A percentile compares a stretch with the other conserved stretches of the same genome.
Conservation (phyloP, 2,329 filamentous ascomycete species). For the Penicillium sp. region DNA sequence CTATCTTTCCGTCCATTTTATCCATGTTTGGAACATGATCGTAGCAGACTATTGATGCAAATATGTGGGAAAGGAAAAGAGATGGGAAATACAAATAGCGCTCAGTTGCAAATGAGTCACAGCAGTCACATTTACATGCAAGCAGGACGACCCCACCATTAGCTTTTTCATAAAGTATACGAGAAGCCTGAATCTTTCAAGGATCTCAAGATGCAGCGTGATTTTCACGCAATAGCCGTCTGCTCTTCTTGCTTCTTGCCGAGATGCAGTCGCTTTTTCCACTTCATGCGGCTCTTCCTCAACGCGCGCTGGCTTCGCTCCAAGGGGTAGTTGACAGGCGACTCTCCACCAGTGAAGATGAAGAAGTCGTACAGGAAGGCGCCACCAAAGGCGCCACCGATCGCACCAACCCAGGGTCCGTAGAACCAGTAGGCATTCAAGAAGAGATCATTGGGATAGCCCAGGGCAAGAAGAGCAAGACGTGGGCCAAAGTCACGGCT, state of each 20-base stretch:
- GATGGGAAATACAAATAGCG: background rate
- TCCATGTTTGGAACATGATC: background rate
- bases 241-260: background rate
- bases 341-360: slow-evolving; percentile 53
- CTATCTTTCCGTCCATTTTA: too few species aligned
- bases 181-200: background rate
- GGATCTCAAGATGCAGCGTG: background rate
- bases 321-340: slow-evolving; percentile 52
- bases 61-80: background rate
- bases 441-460: slow-evolving; percentile 46
- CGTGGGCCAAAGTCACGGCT: slow-evolving; percentile 52
- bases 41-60: background rate
- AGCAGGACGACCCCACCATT: background rate
- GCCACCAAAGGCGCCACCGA: slow-evolving; percentile 43
- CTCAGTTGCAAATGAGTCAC: background rate
- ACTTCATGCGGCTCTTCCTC: slow-evolving; percentile 45
- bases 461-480: slow-evolving; percentile 46
- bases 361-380: slow-evolving; percentile 53
- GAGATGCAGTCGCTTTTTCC: slow-evolving; percentile 30
- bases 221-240: background rate
- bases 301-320: slow-evolving; percentile 41
- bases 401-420: slow-evolving; percentile 43
- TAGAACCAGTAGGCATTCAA: slow-evolving; percentile 49
- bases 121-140: background rate
- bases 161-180: background rate